These are phyloP conservation scores for Colletotrichum navitas DNA, from an alignment of 2,329 filamentous ascomycete genomes.

Conservation along the genomic window DNA sequence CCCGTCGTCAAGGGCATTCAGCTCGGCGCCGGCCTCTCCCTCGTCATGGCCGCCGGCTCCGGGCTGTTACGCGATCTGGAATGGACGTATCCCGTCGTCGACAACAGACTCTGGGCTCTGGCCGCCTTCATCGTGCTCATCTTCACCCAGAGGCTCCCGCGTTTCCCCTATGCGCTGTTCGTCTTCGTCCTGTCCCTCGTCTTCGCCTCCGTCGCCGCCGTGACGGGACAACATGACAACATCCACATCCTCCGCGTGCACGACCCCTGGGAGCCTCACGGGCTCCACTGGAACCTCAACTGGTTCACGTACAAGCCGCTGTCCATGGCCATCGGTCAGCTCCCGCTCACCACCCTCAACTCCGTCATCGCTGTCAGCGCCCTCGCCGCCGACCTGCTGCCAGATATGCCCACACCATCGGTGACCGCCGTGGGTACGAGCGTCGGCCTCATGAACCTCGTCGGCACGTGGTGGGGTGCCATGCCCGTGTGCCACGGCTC, in stretches of 20 bases:
- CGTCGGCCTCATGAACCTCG: conserved; percentile 85
- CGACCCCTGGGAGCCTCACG: conserved; percentile 70
- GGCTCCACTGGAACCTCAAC: conserved; percentile 59
- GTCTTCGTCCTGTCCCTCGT: conserved; percentile 77
- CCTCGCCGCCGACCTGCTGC: conserved; percentile 82
- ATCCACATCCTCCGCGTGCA: conserved; percentile 61
- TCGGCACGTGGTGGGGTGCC: conserved; percentile 90
- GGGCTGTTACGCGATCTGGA: conserved; percentile 75
- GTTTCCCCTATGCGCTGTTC: conserved; percentile 82
- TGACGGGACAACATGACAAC: conserved; percentile 46
- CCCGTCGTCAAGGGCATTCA: conserved; percentile 96
- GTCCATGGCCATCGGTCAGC: conserved; percentile 82
- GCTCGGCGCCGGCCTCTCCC: conserved; percentile 87
- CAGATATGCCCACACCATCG: conserved; percentile 73
- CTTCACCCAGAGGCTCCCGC: conserved; percentile 71
- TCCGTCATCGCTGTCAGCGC: conserved; percentile 90
- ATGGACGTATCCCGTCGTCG: conserved; percentile 77
- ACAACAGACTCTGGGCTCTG: conserved; percentile 85
- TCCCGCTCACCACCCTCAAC: conserved; percentile 92
- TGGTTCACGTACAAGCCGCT: conserved; percentile 52
- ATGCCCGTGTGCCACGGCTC: conserved; percentile 98
- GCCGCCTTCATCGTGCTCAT: conserved; percentile 79
- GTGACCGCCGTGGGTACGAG: conserved; percentile 85
- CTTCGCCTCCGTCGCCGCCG: conserved; percentile 66
- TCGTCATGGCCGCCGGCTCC: conserved; percentile 82